Conservation (phyloP, 306 rosid genomes). For the Pueraria montana region DNA sequence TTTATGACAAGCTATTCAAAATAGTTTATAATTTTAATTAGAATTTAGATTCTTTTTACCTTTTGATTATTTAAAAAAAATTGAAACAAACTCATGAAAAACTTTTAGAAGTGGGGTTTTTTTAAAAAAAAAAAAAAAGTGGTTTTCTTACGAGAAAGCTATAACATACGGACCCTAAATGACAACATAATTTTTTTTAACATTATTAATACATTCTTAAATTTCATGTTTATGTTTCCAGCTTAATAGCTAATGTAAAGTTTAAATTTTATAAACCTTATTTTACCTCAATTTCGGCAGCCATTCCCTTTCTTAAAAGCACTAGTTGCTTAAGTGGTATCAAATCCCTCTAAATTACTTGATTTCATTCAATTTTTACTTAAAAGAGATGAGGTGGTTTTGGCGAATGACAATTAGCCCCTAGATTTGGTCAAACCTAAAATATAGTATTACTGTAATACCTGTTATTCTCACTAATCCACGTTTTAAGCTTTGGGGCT, state of each 20-base stretch:
- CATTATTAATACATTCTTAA: no score
- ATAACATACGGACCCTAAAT: no score
- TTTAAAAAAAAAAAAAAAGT: no score
- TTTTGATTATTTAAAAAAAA: no score
- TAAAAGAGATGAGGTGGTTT: conserved; percentile 23
- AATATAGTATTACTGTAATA: conserved; percentile 1
- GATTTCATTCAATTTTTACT: background rate
- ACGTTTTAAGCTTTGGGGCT: conserved; percentile 38
- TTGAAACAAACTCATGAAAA: no score
- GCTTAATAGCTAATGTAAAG: background rate
- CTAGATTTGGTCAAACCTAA: conserved; percentile 56
- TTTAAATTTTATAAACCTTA: background rate
- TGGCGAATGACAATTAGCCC: conserved; percentile 45
- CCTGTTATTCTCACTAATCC: conserved; percentile 35
- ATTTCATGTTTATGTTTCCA: no score
- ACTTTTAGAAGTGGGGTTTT: no score
- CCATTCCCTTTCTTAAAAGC: background rate
- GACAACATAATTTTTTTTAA: no score
- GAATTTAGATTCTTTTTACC: no score
- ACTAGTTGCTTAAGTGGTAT: background rate
- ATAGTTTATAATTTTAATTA: no score
- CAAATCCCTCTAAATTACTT: background rate
- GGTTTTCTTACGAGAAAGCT: no score
- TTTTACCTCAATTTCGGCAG: background rate
- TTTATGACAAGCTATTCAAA: no score